Percentiles rank a stretch among this genome's conserved stretches.
Evolutionary conservation across 495 filamentous ascomycete genomes (phyloP).

Genomic region (Penicillium waksmanii): DNA sequence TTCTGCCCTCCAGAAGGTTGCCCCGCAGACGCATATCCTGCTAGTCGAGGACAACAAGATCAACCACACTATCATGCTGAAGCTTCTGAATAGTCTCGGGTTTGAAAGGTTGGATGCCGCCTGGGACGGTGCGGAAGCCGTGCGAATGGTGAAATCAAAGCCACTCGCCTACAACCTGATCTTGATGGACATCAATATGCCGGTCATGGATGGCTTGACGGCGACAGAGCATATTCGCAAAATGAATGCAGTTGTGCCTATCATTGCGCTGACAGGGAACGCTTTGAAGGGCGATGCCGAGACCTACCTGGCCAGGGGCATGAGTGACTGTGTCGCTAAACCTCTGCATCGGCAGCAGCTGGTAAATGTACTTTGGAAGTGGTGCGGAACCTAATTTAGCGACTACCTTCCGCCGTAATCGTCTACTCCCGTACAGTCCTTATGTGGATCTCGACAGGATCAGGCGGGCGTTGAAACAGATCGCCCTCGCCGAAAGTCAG

Average conservation of each 20-base stretch:
- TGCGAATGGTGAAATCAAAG: conserved; percentile 52
- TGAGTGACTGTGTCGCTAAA: conserved; percentile 66
- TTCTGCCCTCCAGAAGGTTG: conserved; percentile 22
- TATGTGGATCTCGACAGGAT: no score
- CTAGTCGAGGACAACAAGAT: conserved; percentile 64
- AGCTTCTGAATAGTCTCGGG: conserved; percentile 56
- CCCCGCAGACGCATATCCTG: conserved; percentile 52
- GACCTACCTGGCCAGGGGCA: conserved; percentile 59
- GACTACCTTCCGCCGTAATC: no score
- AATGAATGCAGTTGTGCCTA: conserved; percentile 54
- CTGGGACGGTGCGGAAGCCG: conserved; percentile 32
- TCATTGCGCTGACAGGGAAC: conserved; percentile 68
- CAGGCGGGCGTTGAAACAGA: no score
- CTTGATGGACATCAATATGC: conserved; percentile 72
- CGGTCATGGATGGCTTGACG: conserved; percentile 68
- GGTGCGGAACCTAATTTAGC: no score
- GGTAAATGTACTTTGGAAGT: no score
- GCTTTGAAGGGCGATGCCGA: conserved; percentile 64
- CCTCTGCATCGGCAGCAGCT: conserved; percentile 28
- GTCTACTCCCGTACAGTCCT: no score
- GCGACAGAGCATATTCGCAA: conserved; percentile 64
- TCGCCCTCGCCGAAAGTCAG: no score
- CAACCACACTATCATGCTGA: conserved; percentile 66
- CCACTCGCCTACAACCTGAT: conserved; percentile 57
- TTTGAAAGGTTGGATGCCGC: conserved; percentile 32